Conservation (phyloP, 306 rosid species). For the Pyrus bretschneideri region DNA sequence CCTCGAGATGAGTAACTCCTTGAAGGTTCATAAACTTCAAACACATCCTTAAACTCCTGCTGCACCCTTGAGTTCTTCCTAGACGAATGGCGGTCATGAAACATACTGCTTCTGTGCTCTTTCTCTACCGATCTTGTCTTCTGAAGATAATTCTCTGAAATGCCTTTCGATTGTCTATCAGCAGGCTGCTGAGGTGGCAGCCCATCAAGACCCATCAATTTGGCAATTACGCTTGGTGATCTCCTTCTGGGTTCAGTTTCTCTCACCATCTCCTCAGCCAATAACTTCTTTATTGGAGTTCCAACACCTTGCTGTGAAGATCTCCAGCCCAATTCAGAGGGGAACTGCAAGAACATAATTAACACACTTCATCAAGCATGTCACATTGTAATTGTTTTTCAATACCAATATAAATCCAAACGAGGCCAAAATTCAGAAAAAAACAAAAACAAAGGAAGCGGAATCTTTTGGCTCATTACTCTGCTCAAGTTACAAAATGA, state of each 20-base stretch:
- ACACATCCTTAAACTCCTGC: constrained; percentile 86
- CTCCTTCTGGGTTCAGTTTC: constrained; percentile 57
- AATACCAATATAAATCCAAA: constrained; percentile 1
- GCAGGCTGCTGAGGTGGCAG: constrained; percentile 56
- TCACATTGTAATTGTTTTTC: background rate
- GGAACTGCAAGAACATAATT: constrained; percentile 43
- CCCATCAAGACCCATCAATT: constrained; percentile 97
- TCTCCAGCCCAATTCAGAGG: constrained; percentile 49
- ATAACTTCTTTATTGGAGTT: constrained; percentile 66
- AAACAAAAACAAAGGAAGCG: background rate
- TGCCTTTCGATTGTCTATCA: constrained; percentile 42
- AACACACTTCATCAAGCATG: constrained; percentile 3
- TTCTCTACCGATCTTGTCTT: constrained; percentile 32
- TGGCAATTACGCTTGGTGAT: constrained; percentile 73
- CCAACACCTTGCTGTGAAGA: constrained; percentile 51
- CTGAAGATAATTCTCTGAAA: constrained; percentile 22
- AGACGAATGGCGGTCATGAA: constrained; percentile 36
- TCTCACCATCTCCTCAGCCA: constrained; percentile 68
- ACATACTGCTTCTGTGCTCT: constrained; percentile 26
- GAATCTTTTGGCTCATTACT: background rate
- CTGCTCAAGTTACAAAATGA: background rate
- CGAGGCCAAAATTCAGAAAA: background rate
- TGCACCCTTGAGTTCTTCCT: constrained; percentile 59
- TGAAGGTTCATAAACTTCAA: constrained; percentile 68
- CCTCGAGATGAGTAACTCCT: constrained; percentile 41